Percentiles rank a stretch among this genome's conserved stretches.
phyloP scores from a whole-genome alignment of 441 rosid genomes.

The California macrophylla region DNA sequence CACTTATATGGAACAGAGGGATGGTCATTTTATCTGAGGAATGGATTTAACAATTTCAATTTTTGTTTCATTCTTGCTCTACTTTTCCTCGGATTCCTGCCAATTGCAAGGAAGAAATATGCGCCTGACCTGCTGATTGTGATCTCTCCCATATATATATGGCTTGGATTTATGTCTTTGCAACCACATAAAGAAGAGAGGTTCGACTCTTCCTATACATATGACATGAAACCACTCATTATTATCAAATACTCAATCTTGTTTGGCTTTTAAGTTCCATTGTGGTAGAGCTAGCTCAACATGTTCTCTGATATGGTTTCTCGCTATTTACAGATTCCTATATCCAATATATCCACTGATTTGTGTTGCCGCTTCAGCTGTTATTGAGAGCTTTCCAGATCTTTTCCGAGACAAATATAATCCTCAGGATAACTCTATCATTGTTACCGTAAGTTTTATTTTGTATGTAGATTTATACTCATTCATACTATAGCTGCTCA shows the following conservation, averaged over 20 bases:
- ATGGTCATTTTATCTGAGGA: conserved; percentile 54
- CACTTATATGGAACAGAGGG: conserved; percentile 89
- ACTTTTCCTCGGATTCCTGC: conserved; percentile 48
- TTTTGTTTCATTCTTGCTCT: conserved; percentile 72
- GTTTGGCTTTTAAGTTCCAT: neutral
- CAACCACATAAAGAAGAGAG: conserved; percentile 98
- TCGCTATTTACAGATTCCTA: conserved; percentile 58
- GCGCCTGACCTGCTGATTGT: conserved; percentile 60
- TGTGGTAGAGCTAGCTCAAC: neutral
- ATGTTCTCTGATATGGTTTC: neutral
- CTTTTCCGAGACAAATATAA: conserved; percentile 54
- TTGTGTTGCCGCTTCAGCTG: conserved; percentile 89
- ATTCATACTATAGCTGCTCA: neutral
- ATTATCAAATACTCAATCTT: neutral
- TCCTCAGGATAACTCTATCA: conserved; percentile 37
- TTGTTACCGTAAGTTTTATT: conserved; percentile 38
- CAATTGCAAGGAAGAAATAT: conserved; percentile 63
- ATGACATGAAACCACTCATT: no score
- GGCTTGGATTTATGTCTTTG: conserved; percentile 86
- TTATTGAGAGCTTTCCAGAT: conserved; percentile 91
- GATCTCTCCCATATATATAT: conserved; percentile 70
- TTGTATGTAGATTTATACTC: neutral
- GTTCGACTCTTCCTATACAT: conserved; percentile 28
- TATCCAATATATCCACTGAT: conserved; percentile 85
- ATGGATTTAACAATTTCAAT: conserved; percentile 88